Conservation (phyloP, 2,329 filamentous ascomycete species). For the Aspergillus sojae region DNA sequence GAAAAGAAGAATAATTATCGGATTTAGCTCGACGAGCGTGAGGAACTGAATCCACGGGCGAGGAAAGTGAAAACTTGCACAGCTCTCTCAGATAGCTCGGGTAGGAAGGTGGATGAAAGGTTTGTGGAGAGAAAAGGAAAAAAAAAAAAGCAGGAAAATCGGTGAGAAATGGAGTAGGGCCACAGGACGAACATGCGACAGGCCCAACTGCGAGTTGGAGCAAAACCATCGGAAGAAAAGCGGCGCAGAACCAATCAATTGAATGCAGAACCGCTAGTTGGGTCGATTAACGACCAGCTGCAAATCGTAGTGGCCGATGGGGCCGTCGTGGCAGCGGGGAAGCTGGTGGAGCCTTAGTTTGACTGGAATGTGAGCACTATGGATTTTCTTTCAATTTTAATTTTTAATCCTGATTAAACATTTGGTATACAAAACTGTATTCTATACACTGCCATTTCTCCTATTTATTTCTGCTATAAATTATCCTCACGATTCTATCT, state of each 20-base stretch:
- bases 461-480: too few species aligned
- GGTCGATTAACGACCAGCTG: constrained; percentile 11
- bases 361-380: background rate
- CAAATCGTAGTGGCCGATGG: constrained; percentile 12
- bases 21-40: background rate
- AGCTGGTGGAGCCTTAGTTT: constrained; percentile 11
- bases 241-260: constrained; percentile 17
- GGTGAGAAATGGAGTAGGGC: constrained; percentile 17
- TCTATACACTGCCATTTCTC: background rate
- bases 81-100: background rate
- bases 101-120: constrained; percentile 2
- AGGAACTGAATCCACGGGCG: background rate
- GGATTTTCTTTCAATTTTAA: background rate
- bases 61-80: background rate
- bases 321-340: constrained; percentile 26
- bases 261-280: constrained; percentile 15
- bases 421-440: background rate
- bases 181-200: constrained; percentile 19
- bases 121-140: constrained; percentile 10
- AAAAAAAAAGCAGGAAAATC: constrained; percentile 13
- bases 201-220: constrained; percentile 10
- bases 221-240: constrained; percentile 14
- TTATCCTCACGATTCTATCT: background rate
- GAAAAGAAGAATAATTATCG: background rate
- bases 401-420: background rate